Evolutionary conservation across 352 stramenopile species (phyloP).

Genomic region (Phytopythium boreale): DNA sequence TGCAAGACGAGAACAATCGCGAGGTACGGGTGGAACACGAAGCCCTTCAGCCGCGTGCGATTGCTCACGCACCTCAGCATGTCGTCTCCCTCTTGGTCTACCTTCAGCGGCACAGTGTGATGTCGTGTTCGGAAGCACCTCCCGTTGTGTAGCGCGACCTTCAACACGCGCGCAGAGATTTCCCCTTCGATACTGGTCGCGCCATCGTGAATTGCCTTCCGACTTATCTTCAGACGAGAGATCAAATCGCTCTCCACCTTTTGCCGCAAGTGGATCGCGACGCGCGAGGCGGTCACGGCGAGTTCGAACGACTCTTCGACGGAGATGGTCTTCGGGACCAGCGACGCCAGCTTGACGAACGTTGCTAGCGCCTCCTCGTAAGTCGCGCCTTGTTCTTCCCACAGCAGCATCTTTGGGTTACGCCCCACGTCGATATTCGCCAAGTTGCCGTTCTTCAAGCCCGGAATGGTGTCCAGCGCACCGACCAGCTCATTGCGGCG

Average conservation of each 20-base stretch:
- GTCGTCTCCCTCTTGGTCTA: slow-evolving; percentile 64
- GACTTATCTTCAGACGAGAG: slow-evolving; percentile 56
- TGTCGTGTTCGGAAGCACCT: slow-evolving; percentile 68
- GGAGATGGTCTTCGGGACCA: slow-evolving; percentile 56
- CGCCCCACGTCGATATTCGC: slow-evolving; percentile 64
- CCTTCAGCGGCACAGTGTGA: slow-evolving; percentile 67
- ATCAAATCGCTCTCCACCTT: slow-evolving; percentile 70
- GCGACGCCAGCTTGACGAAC: slow-evolving; percentile 53
- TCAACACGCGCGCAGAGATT: slow-evolving; percentile 74
- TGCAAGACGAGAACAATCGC: slow-evolving; percentile 85
- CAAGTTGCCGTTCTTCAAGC: slow-evolving; percentile 67
- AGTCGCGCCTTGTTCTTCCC: slow-evolving; percentile 35
- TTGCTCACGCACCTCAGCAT: slow-evolving; percentile 47
- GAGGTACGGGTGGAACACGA: slow-evolving; percentile 73
- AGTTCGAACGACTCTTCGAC: slow-evolving; percentile 65
- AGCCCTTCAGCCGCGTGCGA: slow-evolving; percentile 59
- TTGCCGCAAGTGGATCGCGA: slow-evolving; percentile 68
- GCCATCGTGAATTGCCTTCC: slow-evolving; percentile 46
- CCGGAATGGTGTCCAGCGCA: slow-evolving; percentile 67
- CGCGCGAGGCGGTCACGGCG: slow-evolving; percentile 38
- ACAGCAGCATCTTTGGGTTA: slow-evolving; percentile 56
- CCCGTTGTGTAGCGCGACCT: slow-evolving; percentile 89
- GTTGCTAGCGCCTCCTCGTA: slow-evolving; percentile 55
- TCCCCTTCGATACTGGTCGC: slow-evolving; percentile 54
- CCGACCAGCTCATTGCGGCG: slow-evolving; percentile 88